A percentile compares a stretch with the other conserved stretches of the same genome.
phyloP scores from a whole-genome alignment of 306 rosid species.

The Prunus mira region DNA sequence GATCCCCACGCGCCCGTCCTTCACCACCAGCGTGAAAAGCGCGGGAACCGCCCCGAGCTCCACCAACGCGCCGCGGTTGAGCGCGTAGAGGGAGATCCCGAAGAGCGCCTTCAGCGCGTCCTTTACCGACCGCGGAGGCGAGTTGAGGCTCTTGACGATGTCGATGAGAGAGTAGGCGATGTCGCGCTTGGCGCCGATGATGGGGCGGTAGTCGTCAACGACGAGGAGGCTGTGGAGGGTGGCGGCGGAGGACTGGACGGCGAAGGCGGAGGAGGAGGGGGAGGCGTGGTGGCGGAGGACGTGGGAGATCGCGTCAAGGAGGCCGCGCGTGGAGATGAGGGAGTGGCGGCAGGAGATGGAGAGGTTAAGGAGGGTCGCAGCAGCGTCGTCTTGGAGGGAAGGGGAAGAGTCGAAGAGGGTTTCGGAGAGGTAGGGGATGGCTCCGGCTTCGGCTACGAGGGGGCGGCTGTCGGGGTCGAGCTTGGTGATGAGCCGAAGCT shows the following conservation, averaged over 20 bases:
- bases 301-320: constrained; percentile 81
- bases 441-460: constrained; percentile 64
- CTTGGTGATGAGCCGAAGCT: constrained; percentile 69
- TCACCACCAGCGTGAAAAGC: constrained; percentile 44
- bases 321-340: constrained; percentile 75
- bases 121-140: constrained; percentile 66
- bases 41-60: constrained; percentile 62
- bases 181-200: constrained; percentile 79
- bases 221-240: constrained; percentile 77
- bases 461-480: constrained; percentile 68
- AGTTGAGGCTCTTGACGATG: constrained; percentile 44
- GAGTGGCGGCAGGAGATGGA: constrained; percentile 62
- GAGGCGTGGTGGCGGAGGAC: constrained; percentile 52
- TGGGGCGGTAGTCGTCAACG: constrained; percentile 60
- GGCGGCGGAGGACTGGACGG: constrained; percentile 88
- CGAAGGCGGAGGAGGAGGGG: constrained; percentile 51
- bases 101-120: constrained; percentile 85
- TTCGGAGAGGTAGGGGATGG: constrained; percentile 70
- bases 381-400: constrained; percentile 73
- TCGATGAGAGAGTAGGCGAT: constrained; percentile 67
- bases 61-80: constrained; percentile 53
- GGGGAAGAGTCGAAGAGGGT: constrained; percentile 60
- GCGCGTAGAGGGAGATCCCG: constrained; percentile 65
- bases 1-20: constrained; percentile 64
- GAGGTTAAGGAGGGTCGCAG: constrained; percentile 80